phyloP scores from a whole-genome alignment of 2,329 filamentous ascomycete species.

The Phyllosticta citrichinensis region DNA sequence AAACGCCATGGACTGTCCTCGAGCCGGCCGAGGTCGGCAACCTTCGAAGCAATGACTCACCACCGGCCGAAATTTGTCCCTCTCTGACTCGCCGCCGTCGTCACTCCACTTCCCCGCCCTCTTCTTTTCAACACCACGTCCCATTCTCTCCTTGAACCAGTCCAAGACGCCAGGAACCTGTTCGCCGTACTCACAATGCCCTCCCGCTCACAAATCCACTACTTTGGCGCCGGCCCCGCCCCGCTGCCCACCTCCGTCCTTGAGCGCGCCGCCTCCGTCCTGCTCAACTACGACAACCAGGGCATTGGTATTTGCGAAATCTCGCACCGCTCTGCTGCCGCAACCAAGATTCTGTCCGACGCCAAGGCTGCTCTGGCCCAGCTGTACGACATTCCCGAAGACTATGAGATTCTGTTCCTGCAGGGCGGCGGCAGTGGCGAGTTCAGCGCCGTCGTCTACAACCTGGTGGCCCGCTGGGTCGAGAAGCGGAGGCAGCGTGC shows the following conservation, averaged over 20 bases:
- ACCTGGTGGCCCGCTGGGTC: constrained; percentile 76
- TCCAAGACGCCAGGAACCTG: neutral
- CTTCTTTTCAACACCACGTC: neutral
- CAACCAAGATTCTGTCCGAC: constrained; percentile 67
- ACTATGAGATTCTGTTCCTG: constrained; percentile 84
- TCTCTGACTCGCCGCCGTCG: neutral
- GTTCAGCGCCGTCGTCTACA: constrained; percentile 77
- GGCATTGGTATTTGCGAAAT: constrained; percentile 85
- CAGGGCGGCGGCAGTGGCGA: constrained; percentile 77
- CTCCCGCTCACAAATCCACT: constrained; percentile 62
- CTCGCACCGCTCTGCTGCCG: constrained; percentile 74
- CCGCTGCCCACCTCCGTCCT: constrained; percentile 72
- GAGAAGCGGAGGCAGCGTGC: constrained; percentile 54
- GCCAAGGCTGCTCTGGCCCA: constrained; percentile 63
- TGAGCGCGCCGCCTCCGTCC: constrained; percentile 62
- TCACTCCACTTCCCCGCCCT: neutral
- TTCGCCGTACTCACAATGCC: constrained; percentile 45
- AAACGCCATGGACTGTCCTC: neutral
- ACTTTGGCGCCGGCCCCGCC: constrained; percentile 90
- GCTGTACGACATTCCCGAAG: constrained; percentile 72
- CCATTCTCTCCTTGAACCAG: neutral
- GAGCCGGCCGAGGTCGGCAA: constrained; percentile 1
- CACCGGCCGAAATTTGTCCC: neutral
- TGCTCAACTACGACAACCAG: constrained; percentile 71
- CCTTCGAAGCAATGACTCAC: neutral